Evolutionary conservation across 169 alveolate genomes (phyloP), one percentile per base, ranked within the genome.

Genomic region (Plasmodium gallinaceum): DNA sequence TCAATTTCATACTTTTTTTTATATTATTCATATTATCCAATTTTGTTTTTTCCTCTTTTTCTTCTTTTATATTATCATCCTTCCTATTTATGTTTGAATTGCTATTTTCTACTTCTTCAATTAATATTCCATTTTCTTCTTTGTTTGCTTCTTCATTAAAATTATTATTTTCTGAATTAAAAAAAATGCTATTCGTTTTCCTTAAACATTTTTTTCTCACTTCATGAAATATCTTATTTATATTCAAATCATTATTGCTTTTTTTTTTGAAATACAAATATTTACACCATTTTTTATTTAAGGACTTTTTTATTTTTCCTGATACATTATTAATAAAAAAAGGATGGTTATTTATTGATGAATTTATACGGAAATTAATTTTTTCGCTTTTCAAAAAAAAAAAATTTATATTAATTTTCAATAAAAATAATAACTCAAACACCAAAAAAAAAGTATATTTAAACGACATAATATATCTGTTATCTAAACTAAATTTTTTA

Each of bases 381-480:
- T 78, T 78, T 24, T 78, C 89, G 16, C 76, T 78, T 78, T 45
- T 78, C 58, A 65, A 58, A 64, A 78, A 65, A 32, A 78, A 32
- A 78, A 16, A 65, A 24, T 57, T 48, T 18, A 37, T 18, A 14
- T 65, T 43, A 46, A 18, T 22, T 39, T 14, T 20, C 18, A 58
- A 70, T 52, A 78, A 43, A 78, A 64, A 26, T 57, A 78, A 57
- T 26, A 57, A 16, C 6, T 64, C 24, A 58, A 78, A 66, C 39
- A 46, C 66, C 20, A 78, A 58, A 70, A 78, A 46, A 54, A 64
- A 43, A 24, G 61, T n/a, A 64, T 39, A 78, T 46, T 48, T 64
- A 70, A 64, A 78, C 89, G 69, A 78, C 89, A 78, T 78, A 78
- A 64, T 73, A 73, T 39, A 42, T 51, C 46, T 57, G 62, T 60